Evolutionary conservation across 1,284 basidiomycete species (phyloP), one percentile per base, ranked within the genome.

Genomic region (Tremellales sp.): DNA sequence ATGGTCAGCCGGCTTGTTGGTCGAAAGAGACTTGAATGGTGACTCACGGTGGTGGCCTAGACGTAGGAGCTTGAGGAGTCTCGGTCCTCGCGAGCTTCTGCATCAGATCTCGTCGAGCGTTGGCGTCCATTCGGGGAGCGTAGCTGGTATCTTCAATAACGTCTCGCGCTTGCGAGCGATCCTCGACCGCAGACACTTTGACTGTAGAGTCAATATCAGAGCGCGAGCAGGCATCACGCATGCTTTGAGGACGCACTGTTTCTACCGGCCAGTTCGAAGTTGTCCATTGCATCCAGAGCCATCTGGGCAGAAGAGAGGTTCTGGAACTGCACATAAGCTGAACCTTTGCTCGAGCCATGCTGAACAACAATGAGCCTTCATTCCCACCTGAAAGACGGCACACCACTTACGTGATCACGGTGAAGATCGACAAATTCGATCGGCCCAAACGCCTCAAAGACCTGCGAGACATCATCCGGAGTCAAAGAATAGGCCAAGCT

Each of bases 391-490:
- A 12, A 1, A 19, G 23, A 23, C 12, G 6, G 27, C 2, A 39
- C 39, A 26, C 37, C 25, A 63, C 70, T 62, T 29, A 64, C 60
- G 35, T 60, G 51, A 73, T 97, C 92, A 65, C 86, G 83, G 74
- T 97, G 94, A 66, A 98, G 82, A 79, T 99, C 94, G 68, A 98
- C 93, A 77, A 94, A 94, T 74, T 94, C 93, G 60, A 99, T 81
- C 74, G 90, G 87, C 61, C 94, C 94, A 72, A 98, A 99, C 3
- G 94, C 92, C 70, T 94, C 91, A 74, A 99, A 99, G 59, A 98
- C 94, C 80, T 96, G 88, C 74, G 87, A 89, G 75, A 99, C 87
- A 78, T 98, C 93, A 60, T 89, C 86, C 74, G 93, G 87, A 45
- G 88, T 89, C 56, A 99, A 84, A 73, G 91, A 92, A 79, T 94